These are phyloP conservation scores for Nadsonia commutata DNA, from an alignment of 1,139 yeast species.

Conservation along the genomic window DNA sequence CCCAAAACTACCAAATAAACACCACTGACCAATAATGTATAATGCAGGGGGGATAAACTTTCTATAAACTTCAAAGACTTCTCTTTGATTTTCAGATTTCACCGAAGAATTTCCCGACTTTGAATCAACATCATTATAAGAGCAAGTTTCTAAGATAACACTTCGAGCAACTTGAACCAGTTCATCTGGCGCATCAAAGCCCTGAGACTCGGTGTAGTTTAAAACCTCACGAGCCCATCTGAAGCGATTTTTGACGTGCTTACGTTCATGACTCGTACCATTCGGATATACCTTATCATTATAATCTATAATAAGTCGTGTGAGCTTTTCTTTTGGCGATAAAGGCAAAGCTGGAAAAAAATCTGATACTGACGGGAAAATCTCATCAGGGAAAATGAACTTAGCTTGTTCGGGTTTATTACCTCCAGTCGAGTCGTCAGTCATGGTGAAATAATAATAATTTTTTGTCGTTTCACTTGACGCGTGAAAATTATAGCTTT, in stretches of 20 bases:
- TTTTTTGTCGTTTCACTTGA: too few relatives aligned
- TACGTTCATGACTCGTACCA: neutral
- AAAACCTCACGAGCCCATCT: constrained; percentile 23
- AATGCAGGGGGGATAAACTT: constrained; percentile 4
- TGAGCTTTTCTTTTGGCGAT: neutral
- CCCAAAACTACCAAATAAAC: constrained; percentile 18
- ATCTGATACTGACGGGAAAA: neutral
- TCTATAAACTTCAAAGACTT: neutral
- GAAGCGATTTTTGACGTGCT: constrained; percentile 8
- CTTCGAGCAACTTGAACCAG: constrained; percentile 4
- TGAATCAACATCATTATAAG: neutral
- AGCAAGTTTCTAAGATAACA: constrained; percentile 3
- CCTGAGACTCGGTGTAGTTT: constrained; percentile 19
- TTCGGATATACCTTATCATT: neutral
- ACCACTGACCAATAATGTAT: constrained; percentile 21
- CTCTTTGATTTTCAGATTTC: neutral
- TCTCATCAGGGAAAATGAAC: neutral
- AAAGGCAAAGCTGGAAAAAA: neutral
- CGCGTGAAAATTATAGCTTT: too few relatives aligned
- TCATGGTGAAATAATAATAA: neutral
- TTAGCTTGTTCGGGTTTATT: neutral
- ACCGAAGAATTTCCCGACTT: neutral
- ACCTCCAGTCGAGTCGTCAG: neutral
- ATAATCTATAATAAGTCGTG: neutral
- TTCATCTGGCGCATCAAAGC: constrained; percentile 1